A percentile compares a stretch with the other conserved stretches of the same genome.
Evolutionary conservation across 2,329 filamentous ascomycete species (phyloP).

Genomic region (Penicillium sp.): DNA sequence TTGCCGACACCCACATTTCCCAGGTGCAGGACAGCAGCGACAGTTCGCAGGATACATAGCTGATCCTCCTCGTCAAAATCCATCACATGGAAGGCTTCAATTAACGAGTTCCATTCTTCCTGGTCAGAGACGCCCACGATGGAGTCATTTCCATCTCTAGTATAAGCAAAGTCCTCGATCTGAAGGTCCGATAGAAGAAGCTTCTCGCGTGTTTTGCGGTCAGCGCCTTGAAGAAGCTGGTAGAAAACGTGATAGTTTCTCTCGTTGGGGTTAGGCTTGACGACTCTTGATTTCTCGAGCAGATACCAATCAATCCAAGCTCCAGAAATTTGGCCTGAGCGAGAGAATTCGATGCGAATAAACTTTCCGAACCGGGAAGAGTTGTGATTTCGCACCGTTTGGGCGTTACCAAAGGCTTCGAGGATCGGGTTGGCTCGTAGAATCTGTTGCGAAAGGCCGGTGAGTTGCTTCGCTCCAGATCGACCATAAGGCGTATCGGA

Average conservation of each 20-base stretch:
- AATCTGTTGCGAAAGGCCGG: slow-evolving; percentile 93
- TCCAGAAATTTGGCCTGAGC: slow-evolving; percentile 83
- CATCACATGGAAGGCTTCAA: slow-evolving; percentile 95
- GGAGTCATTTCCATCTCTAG: slow-evolving; percentile 82
- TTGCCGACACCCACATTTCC: slow-evolving; percentile 89
- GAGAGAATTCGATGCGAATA: slow-evolving; percentile 92
- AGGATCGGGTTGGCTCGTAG: slow-evolving; percentile 93
- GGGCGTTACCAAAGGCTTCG: slow-evolving; percentile 96
- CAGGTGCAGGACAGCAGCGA: slow-evolving; percentile 88
- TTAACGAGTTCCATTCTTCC: slow-evolving; percentile 83
- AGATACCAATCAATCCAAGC: slow-evolving; percentile 99
- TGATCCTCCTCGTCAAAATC: slow-evolving; percentile 86
- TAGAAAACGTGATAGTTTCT: slow-evolving; percentile 98
- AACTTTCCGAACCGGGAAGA: slow-evolving; percentile 98
- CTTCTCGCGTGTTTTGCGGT: slow-evolving; percentile 67
- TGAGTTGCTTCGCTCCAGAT: slow-evolving; percentile 64
- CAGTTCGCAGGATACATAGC: slow-evolving; percentile 73
- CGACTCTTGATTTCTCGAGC: slow-evolving; percentile 95
- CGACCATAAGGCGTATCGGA: slow-evolving; percentile 66
- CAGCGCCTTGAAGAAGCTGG: slow-evolving; percentile 83
- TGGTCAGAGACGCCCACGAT: slow-evolving; percentile 87
- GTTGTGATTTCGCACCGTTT: slow-evolving; percentile 97
- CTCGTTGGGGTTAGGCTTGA: slow-evolving; percentile 80
- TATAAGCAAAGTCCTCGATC: slow-evolving; percentile 88
- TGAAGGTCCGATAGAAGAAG: slow-evolving; percentile 73